Conservation (phyloP, 1,284 basidiomycete species). For the Heliocybe sulcata region DNA sequence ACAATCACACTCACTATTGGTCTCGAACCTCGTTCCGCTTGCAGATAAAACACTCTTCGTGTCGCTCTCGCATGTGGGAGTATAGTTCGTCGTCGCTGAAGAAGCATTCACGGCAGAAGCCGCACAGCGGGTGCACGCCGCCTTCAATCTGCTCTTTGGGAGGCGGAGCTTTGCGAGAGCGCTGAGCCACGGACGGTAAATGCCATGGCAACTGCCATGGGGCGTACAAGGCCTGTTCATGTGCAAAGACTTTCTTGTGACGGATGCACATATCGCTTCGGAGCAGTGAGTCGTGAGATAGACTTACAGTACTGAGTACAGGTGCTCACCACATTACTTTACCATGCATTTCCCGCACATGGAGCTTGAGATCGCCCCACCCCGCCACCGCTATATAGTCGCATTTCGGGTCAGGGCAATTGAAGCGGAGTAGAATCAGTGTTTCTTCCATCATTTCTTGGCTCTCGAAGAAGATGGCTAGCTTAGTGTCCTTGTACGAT, state of each 20-base stretch:
- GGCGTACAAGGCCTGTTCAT: conserved; percentile 88
- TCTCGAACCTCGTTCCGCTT: conserved; percentile 73
- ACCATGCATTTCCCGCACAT: conserved; percentile 70
- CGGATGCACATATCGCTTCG: conserved; percentile 82
- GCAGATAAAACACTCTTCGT: conserved; percentile 97
- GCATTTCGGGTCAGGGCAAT: conserved; percentile 79
- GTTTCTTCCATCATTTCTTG: conserved; percentile 94
- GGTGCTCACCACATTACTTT: conserved; percentile 72
- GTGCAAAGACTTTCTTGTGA: conserved; percentile 91
- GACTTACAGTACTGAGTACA: neutral
- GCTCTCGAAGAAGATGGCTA: conserved; percentile 85
- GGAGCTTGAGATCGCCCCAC: conserved; percentile 86
- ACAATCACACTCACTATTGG: conserved; percentile 73
- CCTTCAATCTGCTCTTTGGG: conserved; percentile 56
- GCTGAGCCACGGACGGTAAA: conserved; percentile 65
- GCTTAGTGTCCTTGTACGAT: conserved; percentile 68
- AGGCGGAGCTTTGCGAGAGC: conserved; percentile 27
- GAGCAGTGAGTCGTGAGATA: conserved; percentile 1
- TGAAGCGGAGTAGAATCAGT: conserved; percentile 84
- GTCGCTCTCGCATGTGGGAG: conserved; percentile 86
- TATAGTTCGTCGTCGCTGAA: conserved; percentile 93
- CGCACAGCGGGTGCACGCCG: conserved; percentile 77
- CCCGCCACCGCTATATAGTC: conserved; percentile 72
- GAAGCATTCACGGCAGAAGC: conserved; percentile 88
- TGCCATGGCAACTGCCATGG: conserved; percentile 67